Conservation (phyloP, 2,329 filamentous ascomycete species). For the Tolypocladium ovalisporum region DNA sequence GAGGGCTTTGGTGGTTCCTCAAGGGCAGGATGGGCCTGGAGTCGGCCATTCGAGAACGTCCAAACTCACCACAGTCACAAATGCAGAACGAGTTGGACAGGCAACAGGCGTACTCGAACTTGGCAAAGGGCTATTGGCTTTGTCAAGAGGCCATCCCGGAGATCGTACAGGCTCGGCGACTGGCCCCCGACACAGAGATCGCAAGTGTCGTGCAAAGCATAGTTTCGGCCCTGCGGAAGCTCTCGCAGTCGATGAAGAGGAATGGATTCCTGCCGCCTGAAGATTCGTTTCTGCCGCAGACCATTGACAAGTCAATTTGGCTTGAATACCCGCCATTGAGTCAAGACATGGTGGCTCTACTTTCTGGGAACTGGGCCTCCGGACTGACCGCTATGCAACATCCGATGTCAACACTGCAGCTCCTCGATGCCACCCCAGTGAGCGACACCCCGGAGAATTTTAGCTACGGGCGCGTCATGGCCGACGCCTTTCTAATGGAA, state of each 20-base stretch:
- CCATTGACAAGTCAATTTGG: constrained; percentile 75
- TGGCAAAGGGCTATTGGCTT: constrained; percentile 85
- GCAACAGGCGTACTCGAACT: constrained; percentile 73
- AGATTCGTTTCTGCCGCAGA: constrained; percentile 59
- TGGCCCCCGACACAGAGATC: constrained; percentile 32
- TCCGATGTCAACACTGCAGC: constrained; percentile 35
- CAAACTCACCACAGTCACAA: constrained; percentile 37
- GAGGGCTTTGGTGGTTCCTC: constrained; percentile 82
- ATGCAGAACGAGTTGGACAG: constrained; percentile 43
- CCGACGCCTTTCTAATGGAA: constrained; percentile 65
- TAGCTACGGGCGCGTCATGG: constrained; percentile 68
- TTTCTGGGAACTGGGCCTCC: constrained; percentile 50
- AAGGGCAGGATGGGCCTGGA: constrained; percentile 71
- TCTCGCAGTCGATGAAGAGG: constrained; percentile 73
- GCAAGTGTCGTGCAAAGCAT: constrained; percentile 45
- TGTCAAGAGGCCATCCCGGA: constrained; percentile 42
- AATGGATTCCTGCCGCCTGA: constrained; percentile 68
- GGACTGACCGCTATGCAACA: constrained; percentile 36
- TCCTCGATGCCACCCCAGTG: constrained; percentile 62
- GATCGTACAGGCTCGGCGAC: constrained; percentile 30
- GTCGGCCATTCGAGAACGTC: constrained; percentile 53
- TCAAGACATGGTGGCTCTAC: constrained; percentile 58
- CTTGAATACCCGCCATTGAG: constrained; percentile 64
- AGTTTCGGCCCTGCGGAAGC: constrained; percentile 55
- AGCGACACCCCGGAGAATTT: constrained; percentile 66